Base-by-base conservation (phyloP, 2,329 filamentous ascomycete genomes). In the Monascus ruber region DNA sequence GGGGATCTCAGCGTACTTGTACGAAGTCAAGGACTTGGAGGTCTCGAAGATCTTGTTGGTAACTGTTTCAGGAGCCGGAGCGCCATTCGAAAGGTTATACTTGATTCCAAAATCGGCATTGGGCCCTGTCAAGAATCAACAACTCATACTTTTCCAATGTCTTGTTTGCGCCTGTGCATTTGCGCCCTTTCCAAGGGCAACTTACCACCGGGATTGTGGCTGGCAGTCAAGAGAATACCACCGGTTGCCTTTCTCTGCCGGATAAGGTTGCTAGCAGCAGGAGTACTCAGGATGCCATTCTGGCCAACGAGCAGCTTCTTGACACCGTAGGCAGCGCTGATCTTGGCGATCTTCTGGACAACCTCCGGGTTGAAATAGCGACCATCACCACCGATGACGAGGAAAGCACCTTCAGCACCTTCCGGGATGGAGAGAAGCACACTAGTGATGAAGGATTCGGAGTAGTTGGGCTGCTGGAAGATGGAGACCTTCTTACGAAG, bases 401-500 rank as follows among this genome's bases (percentile, higher is more conserved):
- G 81, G 70, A 85, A 89, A 34, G 86, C 77, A 53, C 79, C 88
- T 58, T 95, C 71, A 39, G 74, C 88, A 47, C 91, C 91, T 66
- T 98, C 91, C 27, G 91, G 91, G 55, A 98, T 98, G 38, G 91
- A 94, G 46, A 94, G 79, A 51, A 98, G 77, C 62, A 95, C 94
- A 65, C 86, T 89, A 49, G 89, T 76, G 52, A 98, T 77, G 64
- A 98, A 98, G 38, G 89, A 80, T 70, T 98, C 91, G 66, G 85
- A 88, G 76, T 98, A 98, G 70, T 98, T 77, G 44, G 81, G 74
- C 68, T 95, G 74, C 67, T 98, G 86, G 74, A 98, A 98, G 62
- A 94, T 85, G 59, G 85, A 87, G 70, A 96, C 91, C 79, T 94
- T 96, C 72, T 98, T 98, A 49, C 91, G 87, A 65, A 98, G 86